These are phyloP conservation scores for Dianthus caryophyllus DNA, from an alignment of 148 eudicot genomes.

Conservation along the genomic window DNA sequence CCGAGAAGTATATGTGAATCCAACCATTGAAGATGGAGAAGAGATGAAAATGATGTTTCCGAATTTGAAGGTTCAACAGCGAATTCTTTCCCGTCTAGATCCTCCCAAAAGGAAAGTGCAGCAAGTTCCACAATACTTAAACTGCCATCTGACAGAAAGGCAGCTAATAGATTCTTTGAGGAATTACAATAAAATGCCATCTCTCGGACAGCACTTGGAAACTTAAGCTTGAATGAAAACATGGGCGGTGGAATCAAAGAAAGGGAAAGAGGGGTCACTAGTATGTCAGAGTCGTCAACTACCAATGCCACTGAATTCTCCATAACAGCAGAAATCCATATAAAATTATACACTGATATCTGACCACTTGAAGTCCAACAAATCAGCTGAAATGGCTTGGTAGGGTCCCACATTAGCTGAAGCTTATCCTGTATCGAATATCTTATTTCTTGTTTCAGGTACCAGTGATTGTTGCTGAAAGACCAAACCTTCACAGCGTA, in stretches of 20 bases:
- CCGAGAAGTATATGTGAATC: constrained; percentile 72
- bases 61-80: constrained; percentile 43
- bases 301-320: constrained; percentile 84
- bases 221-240: constrained; percentile 66
- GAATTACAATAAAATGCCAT: constrained; percentile 59
- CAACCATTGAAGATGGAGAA: constrained; percentile 79
- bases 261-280: constrained; percentile 71
- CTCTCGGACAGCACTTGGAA: constrained; percentile 65
- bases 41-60: constrained; percentile 38
- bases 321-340: constrained; percentile 74
- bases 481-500: constrained; percentile 77
- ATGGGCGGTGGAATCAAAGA: constrained; percentile 88
- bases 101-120: constrained; percentile 64
- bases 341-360: constrained; percentile 55
- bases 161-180: constrained; percentile 58
- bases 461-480: constrained; percentile 93
- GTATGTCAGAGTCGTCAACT: constrained; percentile 64
- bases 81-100: constrained; percentile 71
- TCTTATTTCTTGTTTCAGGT: constrained; percentile 84
- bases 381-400: constrained; percentile 69
- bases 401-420: constrained; percentile 80
- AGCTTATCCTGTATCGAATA: constrained; percentile 51
- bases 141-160: constrained; percentile 66
- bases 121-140: constrained; percentile 82
- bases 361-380: constrained; percentile 81